A percentile compares a stretch with the other conserved stretches of the same genome.
These are phyloP conservation scores for Amanita polypyramis DNA, from an alignment of 768 basidiomycete genomes.

Conservation along the genomic window DNA sequence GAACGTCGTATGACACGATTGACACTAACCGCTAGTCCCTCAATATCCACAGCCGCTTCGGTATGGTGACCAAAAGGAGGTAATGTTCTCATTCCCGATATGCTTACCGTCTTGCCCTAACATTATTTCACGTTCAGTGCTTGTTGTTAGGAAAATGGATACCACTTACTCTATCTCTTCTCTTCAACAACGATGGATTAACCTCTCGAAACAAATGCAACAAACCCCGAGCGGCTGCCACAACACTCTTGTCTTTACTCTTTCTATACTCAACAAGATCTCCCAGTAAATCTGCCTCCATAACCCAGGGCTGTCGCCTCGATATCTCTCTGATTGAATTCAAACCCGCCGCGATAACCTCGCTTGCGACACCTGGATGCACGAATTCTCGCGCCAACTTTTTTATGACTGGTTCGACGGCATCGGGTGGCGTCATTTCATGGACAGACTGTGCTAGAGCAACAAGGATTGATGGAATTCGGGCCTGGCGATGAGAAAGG, in stretches of 20 bases:
- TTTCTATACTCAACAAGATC: conserved; percentile 94
- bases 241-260: conserved; percentile 89
- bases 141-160: not conserved
- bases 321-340: conserved; percentile 96
- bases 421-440: conserved; percentile 91
- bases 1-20: not conserved
- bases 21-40: conserved; percentile 71
- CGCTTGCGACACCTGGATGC: conserved; percentile 91
- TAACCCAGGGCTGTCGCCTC: conserved; percentile 88
- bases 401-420: conserved; percentile 74
- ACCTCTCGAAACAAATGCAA: conserved; percentile 92
- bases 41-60: conserved; percentile 74
- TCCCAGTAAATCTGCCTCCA: conserved; percentile 88
- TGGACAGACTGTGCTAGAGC: conserved; percentile 92
- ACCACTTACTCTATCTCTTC: conserved; percentile 64
- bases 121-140: conserved; percentile 8
- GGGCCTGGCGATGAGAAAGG: conserved; percentile 84
- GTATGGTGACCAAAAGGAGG: conserved; percentile 76
- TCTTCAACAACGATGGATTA: conserved; percentile 86
- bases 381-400: conserved; percentile 96
- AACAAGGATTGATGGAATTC: conserved; percentile 87
- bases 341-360: conserved; percentile 94
- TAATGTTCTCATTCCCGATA: conserved; percentile 54
- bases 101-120: conserved; percentile 85
- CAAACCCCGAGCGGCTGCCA: conserved; percentile 79